Percentiles rank a stretch among this genome's conserved stretches.
Evolutionary conservation across 768 basidiomycete species (phyloP).

Genomic region (Naematelia aurantialba): DNA sequence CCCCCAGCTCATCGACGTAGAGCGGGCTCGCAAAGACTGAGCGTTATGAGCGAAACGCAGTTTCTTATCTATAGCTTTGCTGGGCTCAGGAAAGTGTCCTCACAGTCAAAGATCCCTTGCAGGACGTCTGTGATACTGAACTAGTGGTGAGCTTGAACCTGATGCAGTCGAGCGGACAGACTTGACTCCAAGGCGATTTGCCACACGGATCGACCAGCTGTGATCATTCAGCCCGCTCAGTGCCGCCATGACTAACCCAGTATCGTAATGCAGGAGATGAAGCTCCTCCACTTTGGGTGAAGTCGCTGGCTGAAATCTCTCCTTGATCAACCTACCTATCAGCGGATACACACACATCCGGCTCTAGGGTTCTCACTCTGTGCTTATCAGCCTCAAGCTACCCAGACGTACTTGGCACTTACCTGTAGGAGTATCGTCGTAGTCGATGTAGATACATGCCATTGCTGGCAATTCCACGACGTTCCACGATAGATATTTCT

Average conservation of each 20-base stretch:
- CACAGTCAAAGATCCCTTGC: slow-evolving; percentile 32
- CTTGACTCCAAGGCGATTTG: slow-evolving; percentile 36
- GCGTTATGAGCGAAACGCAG: not conserved
- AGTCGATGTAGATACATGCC: slow-evolving; percentile 36
- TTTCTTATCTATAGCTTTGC: not conserved
- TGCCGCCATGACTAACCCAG: slow-evolving; percentile 14
- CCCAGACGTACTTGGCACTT: slow-evolving; percentile 4
- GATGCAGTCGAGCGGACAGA: slow-evolving; percentile 8
- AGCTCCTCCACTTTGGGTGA: slow-evolving; percentile 30
- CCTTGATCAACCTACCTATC: slow-evolving; percentile 26
- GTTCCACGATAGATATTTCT: slow-evolving; percentile 38
- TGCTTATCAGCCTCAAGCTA: not conserved
- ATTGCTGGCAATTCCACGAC: slow-evolving; percentile 26
- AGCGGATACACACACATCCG: too few species aligned
- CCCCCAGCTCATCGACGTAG: slow-evolving; percentile 35
- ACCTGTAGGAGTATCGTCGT: slow-evolving; percentile 31
- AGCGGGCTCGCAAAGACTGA: slow-evolving; percentile 32
- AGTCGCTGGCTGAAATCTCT: slow-evolving; percentile 34
- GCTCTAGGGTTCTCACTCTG: too few species aligned
- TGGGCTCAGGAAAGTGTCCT: too few species aligned
- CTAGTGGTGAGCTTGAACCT: not conserved
- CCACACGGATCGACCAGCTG: slow-evolving; percentile 29
- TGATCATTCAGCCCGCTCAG: not conserved
- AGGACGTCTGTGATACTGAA: slow-evolving; percentile 33
- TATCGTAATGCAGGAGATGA: slow-evolving; percentile 21